These are phyloP conservation scores for Balamuthia mandrillaris DNA, from an alignment of 208 protist genomes.

Conservation along the genomic window DNA sequence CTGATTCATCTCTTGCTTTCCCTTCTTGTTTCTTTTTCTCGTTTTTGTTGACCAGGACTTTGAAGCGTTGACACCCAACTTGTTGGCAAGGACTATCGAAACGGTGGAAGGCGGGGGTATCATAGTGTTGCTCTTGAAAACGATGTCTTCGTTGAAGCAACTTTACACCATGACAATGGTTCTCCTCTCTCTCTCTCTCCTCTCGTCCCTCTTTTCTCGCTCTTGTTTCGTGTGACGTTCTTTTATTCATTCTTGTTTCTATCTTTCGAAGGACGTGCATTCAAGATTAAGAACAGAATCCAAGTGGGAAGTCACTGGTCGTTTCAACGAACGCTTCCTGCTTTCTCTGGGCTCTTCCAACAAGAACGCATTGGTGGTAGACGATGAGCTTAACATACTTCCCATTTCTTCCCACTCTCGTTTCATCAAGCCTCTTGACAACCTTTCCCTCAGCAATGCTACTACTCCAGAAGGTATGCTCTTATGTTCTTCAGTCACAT, in stretches of 20 bases:
- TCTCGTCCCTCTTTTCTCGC: background rate
- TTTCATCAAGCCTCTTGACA: slow-evolving; percentile 53
- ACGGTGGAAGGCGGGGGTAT: slow-evolving; percentile 98
- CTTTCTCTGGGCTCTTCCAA: slow-evolving; percentile 93
- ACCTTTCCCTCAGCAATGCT: slow-evolving; percentile 32
- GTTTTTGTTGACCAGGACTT: slow-evolving; percentile 91
- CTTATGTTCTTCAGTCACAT: background rate
- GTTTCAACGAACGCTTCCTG: slow-evolving; percentile 99
- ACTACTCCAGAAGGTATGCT: no score
- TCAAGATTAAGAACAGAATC: slow-evolving; percentile 74
- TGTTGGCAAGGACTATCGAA: slow-evolving; percentile 98
- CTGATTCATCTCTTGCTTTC: slow-evolving; percentile 47
- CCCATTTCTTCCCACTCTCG: slow-evolving; percentile 84
- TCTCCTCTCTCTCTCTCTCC: background rate
- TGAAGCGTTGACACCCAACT: slow-evolving; percentile 98
- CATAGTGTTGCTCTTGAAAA: slow-evolving; percentile 95
- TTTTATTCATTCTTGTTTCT: slow-evolving; percentile 2
- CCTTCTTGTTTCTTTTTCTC: slow-evolving; percentile 20
- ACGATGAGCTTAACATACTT: slow-evolving; percentile 98
- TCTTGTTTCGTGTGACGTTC: slow-evolving; percentile 18
- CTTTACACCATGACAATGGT: slow-evolving; percentile 97
- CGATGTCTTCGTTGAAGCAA: slow-evolving; percentile 92
- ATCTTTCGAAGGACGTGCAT: slow-evolving; percentile 86
- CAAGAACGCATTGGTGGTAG: slow-evolving; percentile 87
- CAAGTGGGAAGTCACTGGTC: slow-evolving; percentile 84